Evolutionary conservation across 108 stramenopile genomes (phyloP).

Genomic region (Skeletonema menzelii): DNA sequence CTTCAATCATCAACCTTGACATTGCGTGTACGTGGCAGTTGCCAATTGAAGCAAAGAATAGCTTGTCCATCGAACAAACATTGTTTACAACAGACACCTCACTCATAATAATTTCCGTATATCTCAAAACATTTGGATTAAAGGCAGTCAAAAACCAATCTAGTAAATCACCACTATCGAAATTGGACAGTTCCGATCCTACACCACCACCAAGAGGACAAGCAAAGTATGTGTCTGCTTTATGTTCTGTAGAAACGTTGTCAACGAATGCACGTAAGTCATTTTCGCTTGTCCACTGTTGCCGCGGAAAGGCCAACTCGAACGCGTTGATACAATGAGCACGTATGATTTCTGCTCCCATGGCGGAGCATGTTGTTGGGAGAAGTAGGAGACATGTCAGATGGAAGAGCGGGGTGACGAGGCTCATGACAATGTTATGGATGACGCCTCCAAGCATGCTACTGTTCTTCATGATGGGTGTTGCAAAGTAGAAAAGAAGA

Average conservation of each 20-base stretch:
- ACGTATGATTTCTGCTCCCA: slow-evolving; percentile 2
- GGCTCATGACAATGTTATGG: background rate
- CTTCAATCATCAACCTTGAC: slow-evolving; percentile 5
- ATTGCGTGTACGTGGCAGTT: slow-evolving; percentile 5
- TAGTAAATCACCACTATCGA: background rate
- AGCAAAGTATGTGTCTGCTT: background rate
- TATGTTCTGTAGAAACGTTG: slow-evolving; percentile 1
- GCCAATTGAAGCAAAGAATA: slow-evolving; percentile 3
- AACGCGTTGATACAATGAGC: slow-evolving; percentile 1
- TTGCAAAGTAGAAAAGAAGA: no score
- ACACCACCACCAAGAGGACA: slow-evolving; percentile 1
- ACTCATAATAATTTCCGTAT: slow-evolving; percentile 1
- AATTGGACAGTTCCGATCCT: slow-evolving; percentile 4
- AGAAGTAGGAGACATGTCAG: background rate
- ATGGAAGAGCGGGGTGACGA: background rate
- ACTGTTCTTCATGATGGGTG: no score
- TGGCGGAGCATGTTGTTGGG: background rate
- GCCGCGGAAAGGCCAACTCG: background rate
- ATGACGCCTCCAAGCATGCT: no score
- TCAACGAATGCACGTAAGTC: background rate
- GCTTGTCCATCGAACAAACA: slow-evolving; percentile 5
- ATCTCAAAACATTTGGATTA: slow-evolving; percentile 1
- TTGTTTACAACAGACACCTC: slow-evolving; percentile 9
- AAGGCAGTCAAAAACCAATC: slow-evolving; percentile 1
- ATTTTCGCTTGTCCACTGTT: slow-evolving; percentile 4